A percentile compares a stretch with the other conserved stretches of the same genome.
Conservation (phyloP, 2,329 filamentous ascomycete genomes). For the Amesomyces nigricolor region DNA sequence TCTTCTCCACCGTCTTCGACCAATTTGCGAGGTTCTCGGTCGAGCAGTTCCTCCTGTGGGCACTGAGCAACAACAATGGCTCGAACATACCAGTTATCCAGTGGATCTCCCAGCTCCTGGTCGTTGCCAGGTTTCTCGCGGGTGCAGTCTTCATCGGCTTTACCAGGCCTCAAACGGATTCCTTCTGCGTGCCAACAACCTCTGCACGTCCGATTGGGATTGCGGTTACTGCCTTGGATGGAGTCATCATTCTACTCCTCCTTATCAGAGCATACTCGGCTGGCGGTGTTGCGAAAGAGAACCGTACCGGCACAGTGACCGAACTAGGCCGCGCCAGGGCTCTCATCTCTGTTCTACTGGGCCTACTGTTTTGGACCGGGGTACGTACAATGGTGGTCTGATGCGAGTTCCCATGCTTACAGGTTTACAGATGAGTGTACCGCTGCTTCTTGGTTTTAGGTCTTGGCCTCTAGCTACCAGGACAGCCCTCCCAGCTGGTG, state of each 20-base stretch:
- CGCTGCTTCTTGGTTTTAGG: conserved; percentile 45
- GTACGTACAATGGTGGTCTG: conserved; percentile 34
- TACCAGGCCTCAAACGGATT: conserved; percentile 46
- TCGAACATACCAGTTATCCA: conserved; percentile 30
- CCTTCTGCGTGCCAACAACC: conserved; percentile 47
- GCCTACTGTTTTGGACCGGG: conserved; percentile 48
- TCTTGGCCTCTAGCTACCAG: conserved; percentile 39
- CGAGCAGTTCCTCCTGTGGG: conserved; percentile 51
- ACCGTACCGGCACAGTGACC: conserved; percentile 27
- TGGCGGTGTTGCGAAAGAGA: conserved; percentile 31
- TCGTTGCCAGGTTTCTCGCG: conserved; percentile 46
- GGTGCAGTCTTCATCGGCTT: conserved; percentile 52
- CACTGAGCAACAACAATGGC: conserved; percentile 36
- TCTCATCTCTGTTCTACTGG: conserved; percentile 38
- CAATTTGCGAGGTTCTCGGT: conserved; percentile 50
- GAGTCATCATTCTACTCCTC: conserved; percentile 39
- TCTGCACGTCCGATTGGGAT: conserved; percentile 42
- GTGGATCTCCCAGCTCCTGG: conserved; percentile 41
- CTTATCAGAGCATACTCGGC: conserved; percentile 37
- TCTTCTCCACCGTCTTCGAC: conserved; percentile 51
- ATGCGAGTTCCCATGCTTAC: conserved; percentile 8
- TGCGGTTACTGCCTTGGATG: conserved; percentile 41
- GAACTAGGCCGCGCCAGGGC: conserved; percentile 35
- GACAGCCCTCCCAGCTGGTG: conserved; percentile 47
- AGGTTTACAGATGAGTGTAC: conserved; percentile 42